Conservation (phyloP, 2,329 filamentous ascomycete genomes). For the Coleophoma eucalyptorum region DNA sequence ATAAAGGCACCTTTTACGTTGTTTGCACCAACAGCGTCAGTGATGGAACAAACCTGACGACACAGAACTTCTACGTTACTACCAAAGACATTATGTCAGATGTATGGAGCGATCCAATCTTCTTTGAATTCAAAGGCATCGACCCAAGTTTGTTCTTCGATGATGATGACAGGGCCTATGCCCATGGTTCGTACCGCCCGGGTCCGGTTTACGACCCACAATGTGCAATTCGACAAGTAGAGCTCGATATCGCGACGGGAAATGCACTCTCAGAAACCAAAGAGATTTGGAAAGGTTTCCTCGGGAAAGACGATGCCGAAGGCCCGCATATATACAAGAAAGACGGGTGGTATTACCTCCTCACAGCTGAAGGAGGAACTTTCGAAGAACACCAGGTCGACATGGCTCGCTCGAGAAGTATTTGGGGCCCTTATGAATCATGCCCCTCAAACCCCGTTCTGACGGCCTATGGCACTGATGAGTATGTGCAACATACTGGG, state of each 20-base stretch:
- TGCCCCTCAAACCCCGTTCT: constrained; percentile 56
- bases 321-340: constrained; percentile 56
- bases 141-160: constrained; percentile 59
- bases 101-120: constrained; percentile 55
- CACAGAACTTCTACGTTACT: constrained; percentile 21
- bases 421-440: constrained; percentile 60
- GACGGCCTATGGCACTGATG: constrained; percentile 38
- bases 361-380: constrained; percentile 58
- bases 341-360: constrained; percentile 55
- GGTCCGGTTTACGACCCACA: constrained; percentile 39
- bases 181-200: constrained; percentile 39
- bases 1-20: constrained; percentile 26
- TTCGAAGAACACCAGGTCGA: constrained; percentile 59
- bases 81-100: constrained; percentile 7
- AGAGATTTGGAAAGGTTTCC: constrained; percentile 38
- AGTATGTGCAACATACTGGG: constrained; percentile 34
- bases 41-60: not conserved
- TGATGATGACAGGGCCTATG: constrained; percentile 52
- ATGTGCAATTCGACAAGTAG: constrained; percentile 36
- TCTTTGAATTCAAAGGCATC: constrained; percentile 58
- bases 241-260: constrained; percentile 45
- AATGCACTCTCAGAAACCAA: constrained; percentile 27
- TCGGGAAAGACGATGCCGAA: constrained; percentile 45
- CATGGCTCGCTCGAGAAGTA: constrained; percentile 44
- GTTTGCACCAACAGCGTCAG: constrained; percentile 23